Evolutionary conservation across 352 stramenopile species (phyloP).

Genomic region (Lagenidium giganteum): DNA sequence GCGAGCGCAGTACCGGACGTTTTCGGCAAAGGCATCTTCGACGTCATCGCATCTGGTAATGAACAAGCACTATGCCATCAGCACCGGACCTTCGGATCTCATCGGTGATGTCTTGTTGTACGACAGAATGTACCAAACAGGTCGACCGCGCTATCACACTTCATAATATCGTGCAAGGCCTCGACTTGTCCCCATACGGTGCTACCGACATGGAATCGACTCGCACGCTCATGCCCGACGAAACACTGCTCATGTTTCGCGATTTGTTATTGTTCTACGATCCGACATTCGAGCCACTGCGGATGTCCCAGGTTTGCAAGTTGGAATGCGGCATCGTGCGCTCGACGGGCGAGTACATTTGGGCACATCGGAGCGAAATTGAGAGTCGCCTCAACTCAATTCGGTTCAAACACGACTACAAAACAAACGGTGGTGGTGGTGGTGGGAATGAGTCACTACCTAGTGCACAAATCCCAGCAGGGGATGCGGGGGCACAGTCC

Average conservation of each 20-base stretch:
- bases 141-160: neutral
- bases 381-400: no score
- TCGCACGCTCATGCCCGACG: constrained; percentile 3
- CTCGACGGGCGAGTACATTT: neutral
- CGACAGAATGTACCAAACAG: neutral
- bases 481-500: no score
- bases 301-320: constrained; percentile 12
- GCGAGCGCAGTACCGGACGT: no score
- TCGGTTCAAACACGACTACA: no score
- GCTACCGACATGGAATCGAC: constrained; percentile 7
- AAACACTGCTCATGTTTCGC: constrained; percentile 8
- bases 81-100: no score
- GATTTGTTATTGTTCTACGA: constrained; percentile 9
- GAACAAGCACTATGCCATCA: no score
- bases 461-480: no score
- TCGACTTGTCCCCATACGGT: no score
- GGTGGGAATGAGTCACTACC: no score
- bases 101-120: constrained; percentile 1
- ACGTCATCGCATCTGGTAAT: neutral
- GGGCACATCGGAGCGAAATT: constrained; percentile 4
- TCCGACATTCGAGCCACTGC: constrained; percentile 7
- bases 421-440: no score
- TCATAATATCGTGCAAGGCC: no score
- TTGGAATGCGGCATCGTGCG: constrained; percentile 16
- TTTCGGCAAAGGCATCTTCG: constrained; percentile 2